These are phyloP conservation scores for rapeseed (Brassica napus) DNA, from an alignment of 345 rosid genomes.

Conservation along the genomic window Da-Ae NC_063440.1:7674501-7675000, in stretches of 20 bases:
- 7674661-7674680: conserved; percentile 18
- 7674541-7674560: conserved; percentile 64
- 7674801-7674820: conserved; percentile 74
- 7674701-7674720: conserved; percentile 7
- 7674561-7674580: conserved; percentile 55
- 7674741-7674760: conserved; percentile 9
- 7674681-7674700: conserved; percentile 22
- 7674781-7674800: conserved; percentile 63
- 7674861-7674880: conserved; percentile 22
- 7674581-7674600: conserved; percentile 10
- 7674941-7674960: neutral
- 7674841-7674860: conserved; percentile 51
- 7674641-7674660: neutral
- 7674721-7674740: conserved; percentile 9
- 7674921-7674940: neutral
- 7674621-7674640: conserved; percentile 19
- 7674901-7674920: neutral
- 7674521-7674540: conserved; percentile 78
- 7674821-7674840: conserved; percentile 80
- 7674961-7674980: neutral
- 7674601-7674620: neutral
- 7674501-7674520: conserved; percentile 71
- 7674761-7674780: conserved; percentile 26
- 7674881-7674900: neutral
- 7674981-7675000: neutral